Evolutionary conservation across 768 basidiomycete genomes (phyloP).

Genomic region (Sistotremastrum niveocremeum): DNA sequence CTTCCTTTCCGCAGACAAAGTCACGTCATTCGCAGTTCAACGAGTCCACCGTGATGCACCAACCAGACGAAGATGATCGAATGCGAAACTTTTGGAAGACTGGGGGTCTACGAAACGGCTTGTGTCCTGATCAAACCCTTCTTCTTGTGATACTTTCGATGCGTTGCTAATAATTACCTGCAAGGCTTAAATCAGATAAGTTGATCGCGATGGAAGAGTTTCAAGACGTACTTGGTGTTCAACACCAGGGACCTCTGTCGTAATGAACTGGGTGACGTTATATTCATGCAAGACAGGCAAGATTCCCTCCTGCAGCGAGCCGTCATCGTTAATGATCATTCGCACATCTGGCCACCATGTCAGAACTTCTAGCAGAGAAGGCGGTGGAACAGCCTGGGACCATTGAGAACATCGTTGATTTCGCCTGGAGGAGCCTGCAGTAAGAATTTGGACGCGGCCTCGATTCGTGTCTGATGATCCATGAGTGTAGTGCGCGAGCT

Average conservation of each 20-base stretch:
- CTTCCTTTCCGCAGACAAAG: conserved; percentile 37
- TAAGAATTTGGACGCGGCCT: conserved; percentile 64
- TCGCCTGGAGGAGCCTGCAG: conserved; percentile 90
- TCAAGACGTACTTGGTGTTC: conserved; percentile 52
- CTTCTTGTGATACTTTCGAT: conserved; percentile 32
- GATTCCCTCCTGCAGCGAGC: conserved; percentile 63
- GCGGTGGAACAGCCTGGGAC: conserved; percentile 21
- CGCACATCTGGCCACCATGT: conserved; percentile 56
- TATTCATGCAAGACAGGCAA: conserved; percentile 70
- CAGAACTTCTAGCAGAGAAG: background rate
- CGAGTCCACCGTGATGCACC: conserved; percentile 14
- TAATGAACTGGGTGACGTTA: conserved; percentile 78
- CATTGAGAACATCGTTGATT: conserved; percentile 92
- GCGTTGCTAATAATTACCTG: conserved; percentile 77
- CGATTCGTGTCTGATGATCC: conserved; percentile 51
- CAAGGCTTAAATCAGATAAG: background rate
- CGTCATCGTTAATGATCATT: conserved; percentile 78
- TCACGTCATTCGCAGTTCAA: background rate
- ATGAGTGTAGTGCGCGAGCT: conserved; percentile 19
- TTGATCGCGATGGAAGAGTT: background rate
- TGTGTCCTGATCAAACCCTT: conserved; percentile 25
- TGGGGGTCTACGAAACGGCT: conserved; percentile 78
- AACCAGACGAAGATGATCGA: conserved; percentile 80
- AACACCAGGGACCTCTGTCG: conserved; percentile 69
- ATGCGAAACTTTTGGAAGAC: conserved; percentile 61